Base-by-base conservation (phyloP, 441 rosid genomes). In the Omphalea diandra region DNA sequence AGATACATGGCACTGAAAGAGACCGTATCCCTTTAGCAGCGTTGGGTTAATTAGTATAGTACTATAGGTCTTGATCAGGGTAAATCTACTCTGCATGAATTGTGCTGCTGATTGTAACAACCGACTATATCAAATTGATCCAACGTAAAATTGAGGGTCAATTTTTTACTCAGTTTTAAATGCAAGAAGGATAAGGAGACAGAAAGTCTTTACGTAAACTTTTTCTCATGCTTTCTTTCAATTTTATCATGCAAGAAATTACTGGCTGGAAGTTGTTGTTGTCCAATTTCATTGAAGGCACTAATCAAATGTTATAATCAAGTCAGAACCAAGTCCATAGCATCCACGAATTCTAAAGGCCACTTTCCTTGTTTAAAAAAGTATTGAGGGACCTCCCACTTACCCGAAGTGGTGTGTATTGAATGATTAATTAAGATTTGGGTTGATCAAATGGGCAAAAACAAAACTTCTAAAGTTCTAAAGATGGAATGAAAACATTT, bases 301-400 rank as follows among this genome's bases (percentile, higher is more conserved):
- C 7, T 17, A 46, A 2, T 15, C 50, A 15, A 46, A 46, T 3
- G 50, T 15, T 52, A 27, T 1, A 22, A n/a, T n/a, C n/a, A n/a
- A n/a, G n/a, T n/a, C n/a, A 52, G 24, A 32, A 1, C 3, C 7
- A 3, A 57, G 61, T 18, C 20, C 53, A 27, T 43, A 5, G 26
- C 24, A 27, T 3, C 40, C 17, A 63, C 3, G 50, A 14, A 61
- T 44, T 65, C 68, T 49, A 18, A 14, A 55, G 47, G 60, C 75
- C 78, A 77, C 68, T 65, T 75, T 73, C 72, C 76, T 63, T 24
- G 70, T 77, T 65, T 66, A 71, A 80, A 68, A 69, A 40, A 44
- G 49, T 18, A 43, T 35, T 26, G 54, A 52, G 49, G 74, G 31
- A 32, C 32, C 32, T 70, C 53, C 53, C 50, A 70, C 36, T 50